A percentile compares a stretch with the other conserved stretches of the same genome.
These are phyloP conservation scores for Pseudogymnoascus sp. DNA, from an alignment of 2,329 filamentous ascomycete species.

Conservation along the genomic window DNA sequence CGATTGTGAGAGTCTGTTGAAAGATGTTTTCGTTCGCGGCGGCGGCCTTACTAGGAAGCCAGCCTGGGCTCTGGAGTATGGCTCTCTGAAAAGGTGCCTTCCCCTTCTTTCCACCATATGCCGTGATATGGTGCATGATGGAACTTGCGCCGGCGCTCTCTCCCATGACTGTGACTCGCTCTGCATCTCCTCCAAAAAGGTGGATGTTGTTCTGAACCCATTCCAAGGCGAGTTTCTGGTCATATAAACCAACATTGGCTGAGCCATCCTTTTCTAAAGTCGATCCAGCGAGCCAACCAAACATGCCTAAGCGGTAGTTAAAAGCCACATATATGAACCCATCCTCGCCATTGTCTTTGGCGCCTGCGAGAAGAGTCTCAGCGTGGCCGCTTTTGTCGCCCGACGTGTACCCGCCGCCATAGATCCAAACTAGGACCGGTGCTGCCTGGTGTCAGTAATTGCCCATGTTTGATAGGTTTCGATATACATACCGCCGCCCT, in stretches of 20 bases:
- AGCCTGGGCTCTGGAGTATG: conserved; percentile 16
- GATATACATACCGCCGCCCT: not conserved
- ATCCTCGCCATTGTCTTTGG: conserved; percentile 24
- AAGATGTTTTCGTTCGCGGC: conserved; percentile 9
- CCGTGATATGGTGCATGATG: conserved; percentile 41
- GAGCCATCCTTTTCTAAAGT: conserved; percentile 34
- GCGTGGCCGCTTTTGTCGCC: conserved; percentile 34
- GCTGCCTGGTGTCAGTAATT: conserved; percentile 10
- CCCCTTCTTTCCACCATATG: conserved; percentile 34
- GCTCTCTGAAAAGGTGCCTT: conserved; percentile 30
- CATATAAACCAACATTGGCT: conserved; percentile 41
- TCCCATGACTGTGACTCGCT: conserved; percentile 42
- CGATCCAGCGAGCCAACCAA: conserved; percentile 31
- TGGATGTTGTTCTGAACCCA: conserved; percentile 48
- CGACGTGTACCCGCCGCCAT: conserved; percentile 39
- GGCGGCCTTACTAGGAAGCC: conserved; percentile 3
- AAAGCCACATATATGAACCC: conserved; percentile 30
- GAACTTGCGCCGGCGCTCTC: conserved; percentile 42
- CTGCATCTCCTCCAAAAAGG: conserved; percentile 44
- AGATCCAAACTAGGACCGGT: conserved; percentile 42
- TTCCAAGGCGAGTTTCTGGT: conserved; percentile 46
- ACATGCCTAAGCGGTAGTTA: conserved; percentile 30
- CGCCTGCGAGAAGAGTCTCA: conserved; percentile 30
- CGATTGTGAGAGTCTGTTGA: not conserved
- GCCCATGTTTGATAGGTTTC: not conserved